phyloP scores from a whole-genome alignment of 306 rosid species.

The Vicia sativa region DNA sequence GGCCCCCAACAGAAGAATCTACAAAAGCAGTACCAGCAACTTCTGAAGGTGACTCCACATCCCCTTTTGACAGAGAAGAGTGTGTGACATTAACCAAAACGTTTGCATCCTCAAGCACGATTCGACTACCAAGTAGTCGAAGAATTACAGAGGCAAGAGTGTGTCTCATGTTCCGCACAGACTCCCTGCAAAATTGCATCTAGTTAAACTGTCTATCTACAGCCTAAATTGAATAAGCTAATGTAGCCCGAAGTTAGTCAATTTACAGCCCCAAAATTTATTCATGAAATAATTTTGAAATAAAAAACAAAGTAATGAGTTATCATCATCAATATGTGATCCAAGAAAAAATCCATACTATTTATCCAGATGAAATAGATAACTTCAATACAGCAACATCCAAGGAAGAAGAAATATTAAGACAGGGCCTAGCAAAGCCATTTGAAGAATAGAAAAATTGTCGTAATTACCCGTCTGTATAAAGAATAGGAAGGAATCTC shows the following conservation, averaged over 20 bases:
- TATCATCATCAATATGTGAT: constrained; percentile 13
- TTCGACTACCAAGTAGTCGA: constrained; percentile 75
- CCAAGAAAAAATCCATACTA: constrained; percentile 19
- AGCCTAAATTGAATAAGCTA: neutral
- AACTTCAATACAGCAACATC: neutral
- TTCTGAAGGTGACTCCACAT: constrained; percentile 62
- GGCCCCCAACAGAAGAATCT: constrained; percentile 60
- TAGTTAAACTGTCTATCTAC: neutral
- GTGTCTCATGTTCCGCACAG: constrained; percentile 71
- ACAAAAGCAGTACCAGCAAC: constrained; percentile 51
- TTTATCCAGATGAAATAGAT: neutral
- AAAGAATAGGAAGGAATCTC: constrained; percentile 87
- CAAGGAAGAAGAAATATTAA: constrained; percentile 11
- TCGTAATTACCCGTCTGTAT: constrained; percentile 69
- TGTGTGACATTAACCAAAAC: constrained; percentile 43
- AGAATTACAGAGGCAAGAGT: constrained; percentile 76
- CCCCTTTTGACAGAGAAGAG: constrained; percentile 55
- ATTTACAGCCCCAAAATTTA: constrained; percentile 8
- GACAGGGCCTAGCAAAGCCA: constrained; percentile 4
- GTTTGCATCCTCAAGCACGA: constrained; percentile 76
- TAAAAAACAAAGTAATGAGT: constrained; percentile 13
- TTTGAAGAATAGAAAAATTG: neutral
- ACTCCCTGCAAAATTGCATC: constrained; percentile 67
- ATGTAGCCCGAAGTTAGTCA: neutral
- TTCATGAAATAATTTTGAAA: neutral